Conservation (phyloP, 495 filamentous ascomycete genomes). For the Cudoniella acicularis region DNA sequence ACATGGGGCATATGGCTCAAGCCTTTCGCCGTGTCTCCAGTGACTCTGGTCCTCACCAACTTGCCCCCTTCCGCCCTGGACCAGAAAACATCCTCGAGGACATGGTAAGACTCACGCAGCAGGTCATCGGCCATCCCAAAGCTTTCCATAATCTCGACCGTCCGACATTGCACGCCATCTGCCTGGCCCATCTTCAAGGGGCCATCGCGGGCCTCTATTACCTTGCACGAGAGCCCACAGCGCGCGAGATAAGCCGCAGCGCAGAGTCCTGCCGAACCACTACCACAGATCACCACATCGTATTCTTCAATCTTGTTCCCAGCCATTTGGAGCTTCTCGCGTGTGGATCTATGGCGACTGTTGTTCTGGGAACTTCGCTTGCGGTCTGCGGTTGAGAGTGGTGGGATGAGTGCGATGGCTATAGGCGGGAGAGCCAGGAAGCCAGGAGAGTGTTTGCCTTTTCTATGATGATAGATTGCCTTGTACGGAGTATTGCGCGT, state of each 20-base stretch:
- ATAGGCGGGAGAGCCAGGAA: too few relatives aligned
- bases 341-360: too few relatives aligned
- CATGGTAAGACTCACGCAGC: constrained; percentile 68
- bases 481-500: too few relatives aligned
- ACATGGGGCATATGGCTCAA: constrained; percentile 69
- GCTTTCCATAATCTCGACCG: constrained; percentile 76
- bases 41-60: constrained; percentile 50
- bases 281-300: too few relatives aligned
- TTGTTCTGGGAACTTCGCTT: too few relatives aligned
- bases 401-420: too few relatives aligned
- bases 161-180: constrained; percentile 76
- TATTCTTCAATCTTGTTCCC: too few relatives aligned
- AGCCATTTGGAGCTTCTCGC: too few relatives aligned
- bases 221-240: constrained; percentile 54
- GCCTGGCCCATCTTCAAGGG: constrained; percentile 70
- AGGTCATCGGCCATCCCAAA: constrained; percentile 69
- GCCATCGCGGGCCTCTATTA: constrained; percentile 59
- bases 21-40: constrained; percentile 59
- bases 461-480: too few relatives aligned
- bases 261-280: constrained; percentile 66
- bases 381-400: too few relatives aligned
- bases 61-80: constrained; percentile 28
- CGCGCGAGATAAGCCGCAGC: constrained; percentile 65
- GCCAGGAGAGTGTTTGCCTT: too few relatives aligned
- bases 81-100: constrained; percentile 67